Evolutionary conservation across 1,284 basidiomycete species (phyloP).

Genomic region (Trichosporon inkin): DNA sequence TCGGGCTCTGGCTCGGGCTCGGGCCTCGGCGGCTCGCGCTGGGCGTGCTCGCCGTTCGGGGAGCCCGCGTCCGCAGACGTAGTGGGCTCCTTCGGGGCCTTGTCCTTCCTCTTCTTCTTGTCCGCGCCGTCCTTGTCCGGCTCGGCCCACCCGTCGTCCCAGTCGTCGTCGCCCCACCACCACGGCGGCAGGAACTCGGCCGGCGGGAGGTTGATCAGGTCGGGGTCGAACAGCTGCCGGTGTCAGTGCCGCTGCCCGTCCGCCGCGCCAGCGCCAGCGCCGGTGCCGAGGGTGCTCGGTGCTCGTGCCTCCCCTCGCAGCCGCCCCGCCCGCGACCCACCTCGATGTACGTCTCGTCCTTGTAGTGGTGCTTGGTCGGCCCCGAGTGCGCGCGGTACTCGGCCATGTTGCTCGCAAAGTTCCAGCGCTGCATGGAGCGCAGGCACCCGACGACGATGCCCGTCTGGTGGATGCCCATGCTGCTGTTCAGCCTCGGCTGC

Average conservation of each 20-base stretch:
- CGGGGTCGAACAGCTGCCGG: slow-evolving; percentile 44
- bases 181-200: slow-evolving; percentile 34
- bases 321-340: slow-evolving; percentile 29
- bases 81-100: not conserved
- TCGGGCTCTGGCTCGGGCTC: too few species aligned
- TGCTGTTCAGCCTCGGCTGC: slow-evolving; percentile 16
- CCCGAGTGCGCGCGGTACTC: slow-evolving; percentile 49
- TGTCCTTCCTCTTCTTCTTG: not conserved
- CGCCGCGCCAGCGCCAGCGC: too few species aligned
- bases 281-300: too few species aligned
- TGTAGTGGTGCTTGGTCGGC: slow-evolving; percentile 43
- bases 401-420: slow-evolving; percentile 45
- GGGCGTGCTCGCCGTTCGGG: too few species aligned
- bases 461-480: slow-evolving; percentile 48
- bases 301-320: too few species aligned
- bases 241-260: not conserved
- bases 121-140: slow-evolving; percentile 16
- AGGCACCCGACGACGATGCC: slow-evolving; percentile 46
- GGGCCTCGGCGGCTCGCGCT: too few species aligned
- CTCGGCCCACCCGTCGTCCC: slow-evolving; percentile 18
- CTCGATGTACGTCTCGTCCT: slow-evolving; percentile 51
- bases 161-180: slow-evolving; percentile 26
- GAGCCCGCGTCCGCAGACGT: too few species aligned
- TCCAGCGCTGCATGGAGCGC: slow-evolving; percentile 47
- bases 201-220: slow-evolving; percentile 43